Base-by-base conservation (phyloP, 805 yeast species). In the Clavispora asparagi region DNA sequence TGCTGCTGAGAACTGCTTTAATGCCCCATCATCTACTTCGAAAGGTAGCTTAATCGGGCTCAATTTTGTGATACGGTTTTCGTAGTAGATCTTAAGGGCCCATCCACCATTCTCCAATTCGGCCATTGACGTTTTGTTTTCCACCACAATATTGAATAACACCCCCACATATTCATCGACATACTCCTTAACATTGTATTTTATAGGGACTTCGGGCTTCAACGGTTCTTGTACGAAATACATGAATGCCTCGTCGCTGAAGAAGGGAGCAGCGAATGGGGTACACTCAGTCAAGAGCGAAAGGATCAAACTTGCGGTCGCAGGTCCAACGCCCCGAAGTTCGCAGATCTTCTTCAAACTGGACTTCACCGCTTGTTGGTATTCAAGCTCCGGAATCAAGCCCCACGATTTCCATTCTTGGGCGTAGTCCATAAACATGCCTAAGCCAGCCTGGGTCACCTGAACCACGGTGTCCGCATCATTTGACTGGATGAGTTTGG, bases 321-420 rank as follows among this genome's bases (percentile, higher is more conserved):
- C 81, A 1, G 79, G 78, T 0, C 81, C 81, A 6, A 76, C 77
- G 0, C 79, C 81, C 39, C 60, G 60, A 35, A 76, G 59, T 35
- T 61, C 62, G 47, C 74, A 67, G 5, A 69, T 43, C 25, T 48
- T 51, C 29, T 64, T 65, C 42, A 73, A 40, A 3, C 71, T 45
- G 10, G 48, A 46, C 40, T 59, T 63, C 7, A 68, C 53, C 0
- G 44, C 42, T 1, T 40, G 47, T 9, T 51, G 41, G 50, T 64
- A 71, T 16, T 45, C 41, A 4, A 6, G 39, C 42, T 39, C 7
- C 5, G 30, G 14, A 23, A 46, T 19, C n/a, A 43, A 17, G 28
- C 40, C 12, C 54, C 53, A 51, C 14, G 41, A 42, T 11, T 37
- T 25, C 17, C 47, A 43, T 7, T 14, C 28, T 6, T 30, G 31